Evolutionary conservation across 2,329 filamentous ascomycete genomes (phyloP).

Genomic region (Alternaria sp.): DNA sequence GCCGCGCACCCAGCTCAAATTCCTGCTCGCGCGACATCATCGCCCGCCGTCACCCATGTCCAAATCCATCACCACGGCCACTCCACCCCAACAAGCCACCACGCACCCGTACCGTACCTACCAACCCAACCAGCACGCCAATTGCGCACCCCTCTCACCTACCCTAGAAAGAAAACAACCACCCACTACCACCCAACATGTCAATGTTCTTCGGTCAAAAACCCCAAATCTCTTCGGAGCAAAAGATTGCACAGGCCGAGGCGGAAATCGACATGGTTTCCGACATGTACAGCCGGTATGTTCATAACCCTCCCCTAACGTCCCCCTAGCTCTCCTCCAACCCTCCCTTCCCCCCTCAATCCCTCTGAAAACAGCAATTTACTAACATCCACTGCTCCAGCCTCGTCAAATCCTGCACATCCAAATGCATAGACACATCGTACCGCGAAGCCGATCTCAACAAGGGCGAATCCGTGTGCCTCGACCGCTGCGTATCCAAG

Average conservation of each 20-base stretch:
- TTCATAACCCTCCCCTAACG: neutral
- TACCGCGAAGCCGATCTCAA: conserved; percentile 97
- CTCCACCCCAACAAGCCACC: neutral
- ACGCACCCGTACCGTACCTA: neutral
- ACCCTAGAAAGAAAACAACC: neutral
- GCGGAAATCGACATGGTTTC: conserved; percentile 97
- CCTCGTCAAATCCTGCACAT: conserved; percentile 84
- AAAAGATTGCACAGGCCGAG: conserved; percentile 97
- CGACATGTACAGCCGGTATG: conserved; percentile 96
- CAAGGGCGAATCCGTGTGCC: conserved; percentile 98
- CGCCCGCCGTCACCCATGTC: conserved; percentile 1
- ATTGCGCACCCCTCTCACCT: neutral
- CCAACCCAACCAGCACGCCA: neutral
- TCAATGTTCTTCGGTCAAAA: conserved; percentile 61
- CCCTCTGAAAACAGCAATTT: neutral
- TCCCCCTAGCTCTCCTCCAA: neutral
- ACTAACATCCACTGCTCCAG: conserved; percentile 52
- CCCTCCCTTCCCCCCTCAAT: neutral
- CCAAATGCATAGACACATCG: conserved; percentile 89
- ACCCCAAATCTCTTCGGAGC: conserved; percentile 88
- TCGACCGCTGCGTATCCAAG: conserved; percentile 96
- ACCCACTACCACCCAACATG: conserved; percentile 27
- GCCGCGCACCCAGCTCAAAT: conserved; percentile 15
- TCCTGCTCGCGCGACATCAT: conserved; percentile 4
- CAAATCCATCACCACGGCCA: neutral